Evolutionary conservation across 2,329 filamentous ascomycete genomes (phyloP), one percentile per base, ranked within the genome.

Genomic region (Trichophyton mentagrophytes): DNA sequence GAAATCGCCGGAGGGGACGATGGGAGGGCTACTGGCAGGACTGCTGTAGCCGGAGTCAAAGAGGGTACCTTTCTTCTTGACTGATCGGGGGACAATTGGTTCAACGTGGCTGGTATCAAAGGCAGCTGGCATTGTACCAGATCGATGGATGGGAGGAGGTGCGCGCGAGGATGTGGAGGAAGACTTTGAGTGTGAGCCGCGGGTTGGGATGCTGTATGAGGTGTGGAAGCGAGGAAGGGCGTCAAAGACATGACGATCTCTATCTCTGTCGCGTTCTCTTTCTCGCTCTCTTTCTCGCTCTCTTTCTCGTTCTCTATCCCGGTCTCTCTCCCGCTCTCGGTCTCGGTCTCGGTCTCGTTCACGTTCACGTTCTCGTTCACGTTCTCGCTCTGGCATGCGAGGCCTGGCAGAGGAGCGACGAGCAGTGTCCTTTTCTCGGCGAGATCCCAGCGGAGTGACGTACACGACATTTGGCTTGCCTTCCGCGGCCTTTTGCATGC

Each of bases 1-100:
- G 71, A 71, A 61, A 6, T 40, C 44, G 69, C 69, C 3, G 65
- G 62, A 20, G 67, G 65, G 65, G 74, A 72, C 44, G 77, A 75
- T 1, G 75, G 74, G 1, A 74, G 49, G 49, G n/a, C 49, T 55
- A 17, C n/a, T 77, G 22, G 70, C 70, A 8, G 76, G 74, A 64
- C 74, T 78, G 4, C 74, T 77, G 61, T 78, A 77, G 2, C 74
- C 75, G 2, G 76, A 78, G 60, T 78, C 76, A 33, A 73, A 69
- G 13, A 55, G 17, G n/a, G 25, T 55, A 11, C 49, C 49, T 8
- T 55, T 55, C 49, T 55, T 33, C 47, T 69, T 69, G 36, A 76
- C 70, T 27, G 65, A 60, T 59, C 73, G 72, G 47, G 69, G 47
- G 5, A 70, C 67, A 4, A 65, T 57, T 2, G 67, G 59, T n/a